Base-by-base conservation (phyloP, 805 yeast genomes). In the Dipodascus geniculatus region DNA sequence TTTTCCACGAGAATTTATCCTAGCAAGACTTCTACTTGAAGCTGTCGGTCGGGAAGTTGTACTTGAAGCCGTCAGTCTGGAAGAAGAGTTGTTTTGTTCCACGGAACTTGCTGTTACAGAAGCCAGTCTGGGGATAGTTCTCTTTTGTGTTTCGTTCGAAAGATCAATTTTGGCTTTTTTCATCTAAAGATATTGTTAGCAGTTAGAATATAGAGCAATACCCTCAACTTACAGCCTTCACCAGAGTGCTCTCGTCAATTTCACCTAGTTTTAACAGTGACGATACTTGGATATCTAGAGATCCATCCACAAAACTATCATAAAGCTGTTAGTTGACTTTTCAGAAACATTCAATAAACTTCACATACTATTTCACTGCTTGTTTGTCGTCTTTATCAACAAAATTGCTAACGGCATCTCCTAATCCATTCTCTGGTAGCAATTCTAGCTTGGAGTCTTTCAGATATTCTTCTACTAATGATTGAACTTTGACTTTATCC, bases 381-480 rank as follows among this genome's bases (percentile, higher is more conserved):
- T 73, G 70, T 62, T 83, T 86, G 65, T 90, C 96, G 56, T 89
- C 96, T 58, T 86, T 87, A 48, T 83, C 88, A 2, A 93, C 82
- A 64, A 81, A 85, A 54, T 75, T 76, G 52, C 78, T 76, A 1
- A 93, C 78, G 0, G 95, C 91, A 33, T 81, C 79, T 50, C 80
- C 80, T 65, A 90, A 75, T 0, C 93, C 95, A 9, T 72, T 67
- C 58, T 86, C 91, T 0, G 88, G 85, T n/a, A 91, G 67, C 48
- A 91, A 68, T 2, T 82, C 74, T 48, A 91, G 70, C 53, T 81
- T 78, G 53, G 86, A 78, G 47, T 82, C 82, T 42, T 75, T 72
- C 54, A 91, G 68, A 48, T 79, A 78, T 52, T 78, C 80, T 48
- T 78, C 77, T 23, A 91, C 82, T 55, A 89, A 73, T 1, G 76